Evolutionary conservation across 331 rosid species (phyloP).

Genomic region (Spiraea crenata): DNA sequence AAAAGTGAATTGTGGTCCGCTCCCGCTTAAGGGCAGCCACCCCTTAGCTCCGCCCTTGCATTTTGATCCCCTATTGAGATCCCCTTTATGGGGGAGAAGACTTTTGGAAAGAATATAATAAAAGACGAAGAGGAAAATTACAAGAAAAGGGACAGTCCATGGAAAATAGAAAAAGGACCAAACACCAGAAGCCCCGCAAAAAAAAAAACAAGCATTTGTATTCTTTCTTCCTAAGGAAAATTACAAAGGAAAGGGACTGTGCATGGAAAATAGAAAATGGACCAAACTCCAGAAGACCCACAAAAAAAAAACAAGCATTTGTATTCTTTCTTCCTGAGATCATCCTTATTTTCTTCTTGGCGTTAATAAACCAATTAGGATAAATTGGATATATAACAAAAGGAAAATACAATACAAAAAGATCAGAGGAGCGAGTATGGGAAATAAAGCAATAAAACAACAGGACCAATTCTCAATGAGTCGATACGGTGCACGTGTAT

Average conservation of each 20-base stretch:
- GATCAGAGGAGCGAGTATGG: not conserved
- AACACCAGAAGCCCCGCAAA: not conserved
- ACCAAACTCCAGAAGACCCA: not conserved
- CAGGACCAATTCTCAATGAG: not conserved
- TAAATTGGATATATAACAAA: not conserved
- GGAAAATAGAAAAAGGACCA: not conserved
- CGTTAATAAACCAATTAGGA: not conserved
- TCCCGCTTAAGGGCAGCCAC: too few species aligned
- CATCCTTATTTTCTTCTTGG: not conserved
- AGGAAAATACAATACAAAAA: not conserved
- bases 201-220: not conserved
- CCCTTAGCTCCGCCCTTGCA: too few species aligned
- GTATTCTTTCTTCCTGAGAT: too few species aligned
- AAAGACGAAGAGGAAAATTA: too few species aligned
- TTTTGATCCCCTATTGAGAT: not conserved
- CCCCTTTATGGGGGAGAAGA: not conserved
- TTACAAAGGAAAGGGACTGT: too few species aligned
- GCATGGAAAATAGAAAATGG: not conserved
- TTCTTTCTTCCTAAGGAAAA: too few species aligned
- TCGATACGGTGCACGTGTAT: slow-evolving; percentile 9
- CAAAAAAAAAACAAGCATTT: not conserved
- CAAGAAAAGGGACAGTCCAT: not conserved
- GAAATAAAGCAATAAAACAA: not conserved
- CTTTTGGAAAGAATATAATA: not conserved
- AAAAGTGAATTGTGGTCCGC: too few species aligned